A percentile compares a stretch with the other conserved stretches of the same genome.
phyloP scores from a whole-genome alignment of 1,284 basidiomycete genomes.

The Ganoderma meredithae region DNA sequence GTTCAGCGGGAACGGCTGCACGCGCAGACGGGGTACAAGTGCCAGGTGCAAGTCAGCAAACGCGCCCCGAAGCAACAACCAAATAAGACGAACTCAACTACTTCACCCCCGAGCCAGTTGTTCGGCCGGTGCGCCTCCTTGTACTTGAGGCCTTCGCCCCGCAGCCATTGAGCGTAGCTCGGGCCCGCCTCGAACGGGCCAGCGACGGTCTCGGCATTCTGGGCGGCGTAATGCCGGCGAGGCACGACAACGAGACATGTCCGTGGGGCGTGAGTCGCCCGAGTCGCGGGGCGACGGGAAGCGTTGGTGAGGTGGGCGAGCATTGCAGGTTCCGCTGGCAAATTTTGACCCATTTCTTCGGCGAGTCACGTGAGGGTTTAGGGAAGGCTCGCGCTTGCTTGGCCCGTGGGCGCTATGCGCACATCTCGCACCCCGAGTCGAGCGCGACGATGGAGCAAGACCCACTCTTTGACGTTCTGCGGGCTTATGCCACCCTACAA shows the following conservation, averaged over 20 bases:
- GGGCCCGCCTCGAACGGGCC: slow-evolving; percentile 34
- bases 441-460: slow-evolving; percentile 13
- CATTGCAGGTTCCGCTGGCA: slow-evolving; percentile 39
- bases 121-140: slow-evolving; percentile 50
- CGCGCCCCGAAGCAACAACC: background rate
- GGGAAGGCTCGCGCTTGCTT: slow-evolving; percentile 26
- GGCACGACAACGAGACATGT: slow-evolving; percentile 31
- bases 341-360: slow-evolving; percentile 36
- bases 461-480: slow-evolving; percentile 52
- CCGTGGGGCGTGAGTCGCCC: slow-evolving; percentile 10
- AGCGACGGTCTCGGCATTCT: slow-evolving; percentile 27
- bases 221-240: slow-evolving; percentile 33
- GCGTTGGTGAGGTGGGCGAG: slow-evolving; percentile 42
- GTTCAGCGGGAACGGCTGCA: slow-evolving; percentile 84
- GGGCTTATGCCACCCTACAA: slow-evolving; percentile 61
- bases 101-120: slow-evolving; percentile 65
- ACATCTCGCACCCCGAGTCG: background rate
- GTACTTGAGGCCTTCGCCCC: slow-evolving; percentile 46
- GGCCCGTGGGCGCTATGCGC: background rate
- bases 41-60: background rate
- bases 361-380: slow-evolving; percentile 28
- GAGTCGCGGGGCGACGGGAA: slow-evolving; percentile 29
- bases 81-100: slow-evolving; percentile 54
- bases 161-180: slow-evolving; percentile 45
- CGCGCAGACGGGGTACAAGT: background rate